Conservation (phyloP, 768 basidiomycete genomes). For the Austroboletus festivus region DNA sequence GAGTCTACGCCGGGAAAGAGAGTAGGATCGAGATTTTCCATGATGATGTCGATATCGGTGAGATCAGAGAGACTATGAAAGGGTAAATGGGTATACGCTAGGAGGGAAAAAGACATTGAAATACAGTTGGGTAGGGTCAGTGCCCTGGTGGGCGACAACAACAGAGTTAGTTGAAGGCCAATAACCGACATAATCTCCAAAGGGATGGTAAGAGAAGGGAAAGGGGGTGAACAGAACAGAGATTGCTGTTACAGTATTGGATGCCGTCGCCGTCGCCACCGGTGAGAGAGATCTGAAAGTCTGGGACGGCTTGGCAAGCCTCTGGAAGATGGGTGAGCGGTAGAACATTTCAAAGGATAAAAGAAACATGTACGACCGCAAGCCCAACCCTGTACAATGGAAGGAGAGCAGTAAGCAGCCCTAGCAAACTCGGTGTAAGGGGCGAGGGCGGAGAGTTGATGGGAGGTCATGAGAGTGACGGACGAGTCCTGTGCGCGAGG, state of each 20-base stretch:
- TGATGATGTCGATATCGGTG: constrained; percentile 45
- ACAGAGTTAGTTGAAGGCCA: constrained; percentile 49
- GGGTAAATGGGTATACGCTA: background rate
- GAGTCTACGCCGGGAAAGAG: constrained; percentile 55
- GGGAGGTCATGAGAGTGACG: constrained; percentile 26
- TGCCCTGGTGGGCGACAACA: constrained; percentile 62
- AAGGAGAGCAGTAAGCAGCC: constrained; percentile 50
- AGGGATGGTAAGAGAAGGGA: background rate
- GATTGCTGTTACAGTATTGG: constrained; percentile 43
- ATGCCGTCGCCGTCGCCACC: constrained; percentile 49
- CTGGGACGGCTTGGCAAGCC: constrained; percentile 40
- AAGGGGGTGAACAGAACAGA: background rate
- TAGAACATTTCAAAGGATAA: background rate
- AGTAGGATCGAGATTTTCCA: constrained; percentile 37
- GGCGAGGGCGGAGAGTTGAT: constrained; percentile 36
- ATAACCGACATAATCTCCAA: constrained; percentile 53
- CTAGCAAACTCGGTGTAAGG: constrained; percentile 53
- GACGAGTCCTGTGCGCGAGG: background rate
- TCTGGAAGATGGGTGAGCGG: constrained; percentile 14
- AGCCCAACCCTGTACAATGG: constrained; percentile 36
- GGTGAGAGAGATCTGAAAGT: constrained; percentile 33
- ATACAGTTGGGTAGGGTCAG: constrained; percentile 54
- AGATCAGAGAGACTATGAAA: constrained; percentile 43
- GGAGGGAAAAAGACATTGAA: constrained; percentile 11
- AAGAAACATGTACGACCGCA: constrained; percentile 39